Evolutionary conservation across 441 rosid species (phyloP).

Genomic region (Corymbia calophylla): DNA sequence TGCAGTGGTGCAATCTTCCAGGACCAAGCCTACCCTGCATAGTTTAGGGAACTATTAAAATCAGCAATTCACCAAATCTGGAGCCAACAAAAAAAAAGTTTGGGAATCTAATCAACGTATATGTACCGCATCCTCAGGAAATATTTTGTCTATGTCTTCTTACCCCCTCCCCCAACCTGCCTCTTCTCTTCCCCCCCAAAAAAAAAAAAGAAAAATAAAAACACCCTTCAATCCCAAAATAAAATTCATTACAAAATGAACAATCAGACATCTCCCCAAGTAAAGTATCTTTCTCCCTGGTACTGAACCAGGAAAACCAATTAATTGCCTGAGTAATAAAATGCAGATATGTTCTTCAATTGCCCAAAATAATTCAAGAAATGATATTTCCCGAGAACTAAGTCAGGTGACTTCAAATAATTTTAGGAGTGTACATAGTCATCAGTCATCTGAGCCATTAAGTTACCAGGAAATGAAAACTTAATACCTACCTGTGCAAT

Average conservation of each 20-base stretch:
- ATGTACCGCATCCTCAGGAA: neutral
- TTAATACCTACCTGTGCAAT: constrained; percentile 77
- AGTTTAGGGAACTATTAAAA: constrained; percentile 2
- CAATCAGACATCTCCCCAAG: neutral
- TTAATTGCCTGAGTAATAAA: neutral
- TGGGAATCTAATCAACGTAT: neutral
- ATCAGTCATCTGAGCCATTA: neutral
- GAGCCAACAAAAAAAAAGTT: neutral
- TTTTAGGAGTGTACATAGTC: neutral
- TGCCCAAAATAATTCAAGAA: neutral
- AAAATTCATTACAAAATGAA: neutral
- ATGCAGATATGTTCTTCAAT: neutral
- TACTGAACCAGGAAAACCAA: neutral
- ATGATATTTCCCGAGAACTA: neutral
- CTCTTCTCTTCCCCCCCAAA: neutral
- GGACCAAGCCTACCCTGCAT: constrained; percentile 97
- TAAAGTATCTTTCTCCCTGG: neutral
- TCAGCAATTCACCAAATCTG: neutral
- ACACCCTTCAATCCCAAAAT: neutral
- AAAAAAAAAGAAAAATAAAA: neutral
- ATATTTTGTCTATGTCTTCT: neutral
- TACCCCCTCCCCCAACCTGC: neutral
- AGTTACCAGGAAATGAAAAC: neutral
- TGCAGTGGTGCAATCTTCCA: constrained; percentile 97
- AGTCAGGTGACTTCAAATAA: neutral